Percentiles rank a stretch among this genome's conserved stretches.
These are phyloP conservation scores for Carex sylvatica DNA, from an alignment of 202 grass and related monocot genomes.

Conservation along the genomic window DNA sequence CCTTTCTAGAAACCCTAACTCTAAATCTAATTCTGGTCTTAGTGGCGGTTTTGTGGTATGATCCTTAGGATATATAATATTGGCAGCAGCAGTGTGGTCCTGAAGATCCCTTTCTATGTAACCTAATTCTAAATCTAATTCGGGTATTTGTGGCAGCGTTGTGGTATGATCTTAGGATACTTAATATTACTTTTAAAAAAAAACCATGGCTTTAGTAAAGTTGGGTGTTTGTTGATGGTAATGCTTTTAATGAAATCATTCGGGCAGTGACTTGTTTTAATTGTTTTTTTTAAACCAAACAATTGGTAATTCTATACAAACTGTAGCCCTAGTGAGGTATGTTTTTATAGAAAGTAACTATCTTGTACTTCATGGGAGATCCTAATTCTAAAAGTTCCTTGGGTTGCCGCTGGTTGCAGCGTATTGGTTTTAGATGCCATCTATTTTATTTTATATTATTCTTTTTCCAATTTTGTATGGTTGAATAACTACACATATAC, in stretches of 20 bases:
- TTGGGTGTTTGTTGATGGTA: not conserved
- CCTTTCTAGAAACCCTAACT: not conserved
- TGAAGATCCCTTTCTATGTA: not conserved
- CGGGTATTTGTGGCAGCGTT: not conserved
- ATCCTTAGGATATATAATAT: not conserved
- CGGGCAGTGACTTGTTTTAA: not conserved
- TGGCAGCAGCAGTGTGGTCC: not conserved
- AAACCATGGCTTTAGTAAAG: not conserved
- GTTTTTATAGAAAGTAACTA: not conserved
- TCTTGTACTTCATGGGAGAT: not conserved
- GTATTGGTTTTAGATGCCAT: not conserved
- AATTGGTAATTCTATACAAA: not conserved
- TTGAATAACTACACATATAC: not conserved
- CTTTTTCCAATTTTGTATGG: not conserved
- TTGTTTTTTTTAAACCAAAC: not conserved
- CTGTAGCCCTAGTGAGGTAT: not conserved
- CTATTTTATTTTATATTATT: not conserved
- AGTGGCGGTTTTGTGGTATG: not conserved
- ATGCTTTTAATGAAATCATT: not conserved
- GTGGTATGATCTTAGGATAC: not conserved
- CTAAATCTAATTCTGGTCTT: not conserved
- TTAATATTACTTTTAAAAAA: not conserved
- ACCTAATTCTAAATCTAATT: not conserved
- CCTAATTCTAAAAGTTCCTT: not conserved
- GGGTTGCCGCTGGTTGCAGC: not conserved